A percentile compares a stretch with the other conserved stretches of the same genome.
These are phyloP conservation scores for Geotrichum aggregatum DNA, from an alignment of 1,139 yeast genomes.

Conservation along the genomic window DNA sequence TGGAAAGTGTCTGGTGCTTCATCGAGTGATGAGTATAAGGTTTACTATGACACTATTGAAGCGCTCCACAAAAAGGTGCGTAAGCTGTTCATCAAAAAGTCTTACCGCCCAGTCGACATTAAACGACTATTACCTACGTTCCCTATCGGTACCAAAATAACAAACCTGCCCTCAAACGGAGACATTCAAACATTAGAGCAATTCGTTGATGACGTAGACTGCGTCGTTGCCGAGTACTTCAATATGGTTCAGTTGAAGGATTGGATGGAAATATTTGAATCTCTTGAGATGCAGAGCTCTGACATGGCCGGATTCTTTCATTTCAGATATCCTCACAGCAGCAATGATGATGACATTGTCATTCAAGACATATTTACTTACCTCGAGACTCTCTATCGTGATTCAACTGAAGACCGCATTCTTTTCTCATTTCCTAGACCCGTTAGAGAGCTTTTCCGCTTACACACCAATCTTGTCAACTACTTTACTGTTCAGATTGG, in stretches of 20 bases:
- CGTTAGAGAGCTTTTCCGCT: constrained; percentile 59
- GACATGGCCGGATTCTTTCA: constrained; percentile 56
- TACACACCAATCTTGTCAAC: constrained; percentile 63
- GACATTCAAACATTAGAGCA: constrained; percentile 42
- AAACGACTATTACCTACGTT: constrained; percentile 30
- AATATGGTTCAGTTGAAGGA: constrained; percentile 61
- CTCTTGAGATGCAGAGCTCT: constrained; percentile 63
- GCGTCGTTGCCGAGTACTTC: constrained; percentile 57
- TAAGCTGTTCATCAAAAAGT: constrained; percentile 68
- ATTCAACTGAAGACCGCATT: constrained; percentile 14
- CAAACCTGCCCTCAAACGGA: constrained; percentile 29
- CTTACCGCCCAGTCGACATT: constrained; percentile 64
- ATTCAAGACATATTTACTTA: constrained; percentile 69
- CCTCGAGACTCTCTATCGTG: constrained; percentile 53
- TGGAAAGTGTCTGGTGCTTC: constrained; percentile 47
- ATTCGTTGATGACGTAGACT: constrained; percentile 62
- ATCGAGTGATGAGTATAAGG: constrained; percentile 36
- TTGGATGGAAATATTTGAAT: constrained; percentile 75
- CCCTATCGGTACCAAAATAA: constrained; percentile 28
- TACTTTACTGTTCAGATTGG: constrained; percentile 64
- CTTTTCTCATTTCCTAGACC: constrained; percentile 65
- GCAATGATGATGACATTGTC: constrained; percentile 54
- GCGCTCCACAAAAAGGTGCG: constrained; percentile 63
- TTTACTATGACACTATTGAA: constrained; percentile 43
- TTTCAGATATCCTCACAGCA: constrained; percentile 47